A percentile compares a stretch with the other conserved stretches of the same genome.
These are phyloP conservation scores for Pseudopediastrum boryanum DNA, from an alignment of 139 green algal genomes.

Conservation along the genomic window DNA sequence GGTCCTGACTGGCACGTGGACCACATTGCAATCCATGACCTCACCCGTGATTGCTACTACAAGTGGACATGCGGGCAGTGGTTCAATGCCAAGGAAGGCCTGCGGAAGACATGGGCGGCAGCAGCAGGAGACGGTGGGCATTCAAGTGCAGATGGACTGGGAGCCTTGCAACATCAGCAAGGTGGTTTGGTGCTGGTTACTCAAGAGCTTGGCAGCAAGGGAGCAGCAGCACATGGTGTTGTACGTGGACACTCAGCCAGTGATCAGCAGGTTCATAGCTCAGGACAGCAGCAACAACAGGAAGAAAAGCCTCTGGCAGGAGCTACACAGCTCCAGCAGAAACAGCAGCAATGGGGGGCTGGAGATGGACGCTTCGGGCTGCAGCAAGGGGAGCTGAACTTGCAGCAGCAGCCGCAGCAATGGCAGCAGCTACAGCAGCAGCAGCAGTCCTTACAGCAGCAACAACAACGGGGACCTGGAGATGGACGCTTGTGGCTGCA, in stretches of 20 bases:
- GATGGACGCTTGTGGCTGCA: background rate
- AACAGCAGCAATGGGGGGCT: background rate
- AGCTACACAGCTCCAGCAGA: background rate
- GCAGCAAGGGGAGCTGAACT: background rate
- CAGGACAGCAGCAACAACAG: slow-evolving; percentile 34
- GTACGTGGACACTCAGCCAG: too few relatives aligned
- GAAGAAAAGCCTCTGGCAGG: slow-evolving; percentile 40
- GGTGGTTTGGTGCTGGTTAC: too few relatives aligned
- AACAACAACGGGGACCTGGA: background rate
- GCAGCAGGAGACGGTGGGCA: slow-evolving; percentile 5
- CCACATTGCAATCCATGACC: slow-evolving; percentile 48
- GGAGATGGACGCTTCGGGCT: background rate
- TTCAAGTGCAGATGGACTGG: slow-evolving; percentile 7
- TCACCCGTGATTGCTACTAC: slow-evolving; percentile 36
- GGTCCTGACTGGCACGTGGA: slow-evolving; percentile 59
- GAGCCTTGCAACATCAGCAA: background rate
- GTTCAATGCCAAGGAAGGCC: slow-evolving; percentile 53
- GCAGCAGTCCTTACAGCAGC: background rate
- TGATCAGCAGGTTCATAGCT: too few relatives aligned
- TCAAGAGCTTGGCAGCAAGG: too few relatives aligned
- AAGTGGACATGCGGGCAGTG: slow-evolving; percentile 53
- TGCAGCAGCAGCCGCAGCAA: background rate
- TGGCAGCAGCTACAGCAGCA: slow-evolving; percentile 2
- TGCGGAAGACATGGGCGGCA: slow-evolving; percentile 48
- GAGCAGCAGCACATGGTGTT: too few relatives aligned